These are phyloP conservation scores for Gamarada debralockiae DNA, from an alignment of 495 filamentous ascomycete genomes.

Conservation along the genomic window DNA sequence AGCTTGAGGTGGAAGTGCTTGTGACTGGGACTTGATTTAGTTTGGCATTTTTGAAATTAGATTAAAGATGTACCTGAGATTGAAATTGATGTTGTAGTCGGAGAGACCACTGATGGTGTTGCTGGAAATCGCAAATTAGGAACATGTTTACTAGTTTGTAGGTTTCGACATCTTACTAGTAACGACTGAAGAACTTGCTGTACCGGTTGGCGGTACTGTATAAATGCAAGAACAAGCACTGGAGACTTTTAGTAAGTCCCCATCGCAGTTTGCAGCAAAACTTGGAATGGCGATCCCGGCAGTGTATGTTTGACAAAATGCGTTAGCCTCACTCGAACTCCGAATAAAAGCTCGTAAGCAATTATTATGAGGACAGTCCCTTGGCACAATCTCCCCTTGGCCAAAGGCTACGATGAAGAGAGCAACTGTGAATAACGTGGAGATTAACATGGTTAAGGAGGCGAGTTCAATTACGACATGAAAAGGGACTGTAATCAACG, in stretches of 20 bases:
- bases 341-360: constrained; percentile 11
- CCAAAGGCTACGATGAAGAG: background rate
- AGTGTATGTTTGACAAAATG: constrained; percentile 7
- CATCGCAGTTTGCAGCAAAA: constrained; percentile 8
- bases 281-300: constrained; percentile 1
- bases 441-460: background rate
- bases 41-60: background rate
- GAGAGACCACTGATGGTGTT: background rate
- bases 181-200: background rate
- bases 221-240: constrained; percentile 12
- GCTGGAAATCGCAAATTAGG: background rate
- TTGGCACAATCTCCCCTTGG: background rate
- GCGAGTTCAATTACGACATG: no score
- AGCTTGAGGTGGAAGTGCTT: constrained; percentile 7
- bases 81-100: background rate
- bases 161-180: background rate
- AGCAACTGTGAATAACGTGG: background rate
- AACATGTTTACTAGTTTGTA: background rate
- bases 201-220: constrained; percentile 1
- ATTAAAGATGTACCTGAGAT: background rate
- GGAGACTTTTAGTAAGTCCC: background rate
- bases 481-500: no score
- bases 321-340: background rate
- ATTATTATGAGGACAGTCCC: constrained; percentile 8
- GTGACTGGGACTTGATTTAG: background rate